Evolutionary conservation across 352 stramenopile species (phyloP), one percentile per base, ranked within the genome.

Genomic region (Peronospora farinosa): DNA sequence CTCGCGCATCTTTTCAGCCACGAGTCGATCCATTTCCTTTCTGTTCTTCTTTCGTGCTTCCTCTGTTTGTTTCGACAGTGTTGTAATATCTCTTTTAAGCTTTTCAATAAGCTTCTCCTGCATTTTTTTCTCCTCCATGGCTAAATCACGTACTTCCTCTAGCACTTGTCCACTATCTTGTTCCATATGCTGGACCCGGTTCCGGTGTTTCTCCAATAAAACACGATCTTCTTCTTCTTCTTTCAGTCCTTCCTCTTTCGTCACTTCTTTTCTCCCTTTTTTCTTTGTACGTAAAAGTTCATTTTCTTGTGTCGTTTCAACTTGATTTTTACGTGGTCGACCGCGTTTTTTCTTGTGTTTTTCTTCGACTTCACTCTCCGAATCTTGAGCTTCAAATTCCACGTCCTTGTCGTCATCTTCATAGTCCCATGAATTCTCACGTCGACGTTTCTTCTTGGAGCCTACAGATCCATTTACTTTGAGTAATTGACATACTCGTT

Each of bases 71-170:
- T 70, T 66, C 10, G 77, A 74, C n/a, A 89, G 57, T 48, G 70
- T 65, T 41, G 60, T 63, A 11, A 88, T 50, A 51, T 92, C 72
- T 35, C 67, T 61, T 51, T 87, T 88, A 12, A 92, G 51, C 55
- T 83, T 86, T 33, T 71, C 49, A 25, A 88, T 74, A 17, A 88
- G 61, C 37, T 80, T 72, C 35, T 88, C 73, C 51, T 92, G 84
- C 45, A 65, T 77, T 38, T 81, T 78, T 41, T 86, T 84, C 54
- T 88, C 78, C 32, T 84, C 67, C 47, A 71, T 59, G 0, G 78
- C 76, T 8, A 90, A 56, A 7, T 55, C 57, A 17, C 69, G 73
- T 17, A 83, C 73, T 37, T 92, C 75, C 27, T 70, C 42, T 31
- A 92, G 58, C 54, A 92, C 39, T 23, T 69, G 60, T 51, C 84